Percentiles rank a stretch among this genome's conserved stretches.
Evolutionary conservation across 768 basidiomycete genomes (phyloP).

Genomic region (Gloeopeniophorella convolvens): DNA sequence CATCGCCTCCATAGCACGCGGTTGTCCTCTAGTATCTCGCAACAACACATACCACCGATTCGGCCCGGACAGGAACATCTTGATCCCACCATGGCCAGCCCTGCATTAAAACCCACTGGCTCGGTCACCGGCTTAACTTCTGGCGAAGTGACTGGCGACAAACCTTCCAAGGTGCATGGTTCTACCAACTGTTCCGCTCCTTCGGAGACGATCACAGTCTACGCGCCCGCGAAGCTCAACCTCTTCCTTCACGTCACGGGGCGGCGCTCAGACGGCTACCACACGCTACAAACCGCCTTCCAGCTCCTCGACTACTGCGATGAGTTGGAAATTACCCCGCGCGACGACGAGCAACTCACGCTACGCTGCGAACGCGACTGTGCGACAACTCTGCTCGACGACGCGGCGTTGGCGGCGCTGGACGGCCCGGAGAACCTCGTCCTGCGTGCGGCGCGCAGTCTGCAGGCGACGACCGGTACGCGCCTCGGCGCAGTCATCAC

Average conservation of each 20-base stretch:
- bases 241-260: conserved; percentile 7
- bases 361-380: conserved; percentile 3
- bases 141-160: too few relatives aligned
- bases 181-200: too few relatives aligned
- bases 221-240: conserved; percentile 2
- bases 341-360: not conserved
- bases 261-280: conserved; percentile 4
- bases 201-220: not conserved
- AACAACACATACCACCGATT: too few relatives aligned
- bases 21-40: too few relatives aligned
- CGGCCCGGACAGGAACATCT: too few relatives aligned
- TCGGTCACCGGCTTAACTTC: too few relatives aligned
- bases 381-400: not conserved
- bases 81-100: too few relatives aligned
- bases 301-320: conserved; percentile 8
- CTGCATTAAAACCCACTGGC: too few relatives aligned
- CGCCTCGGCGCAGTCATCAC: not conserved
- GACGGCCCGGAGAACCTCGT: conserved; percentile 9
- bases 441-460: not conserved
- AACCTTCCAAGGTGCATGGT: too few relatives aligned
- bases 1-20: too few relatives aligned
- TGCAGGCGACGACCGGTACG: not conserved
- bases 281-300: conserved; percentile 5
- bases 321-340: not conserved
- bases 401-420: not conserved